phyloP scores from a whole-genome alignment of 106 monocot species.

The Platanthera guangdongensis region DNA sequence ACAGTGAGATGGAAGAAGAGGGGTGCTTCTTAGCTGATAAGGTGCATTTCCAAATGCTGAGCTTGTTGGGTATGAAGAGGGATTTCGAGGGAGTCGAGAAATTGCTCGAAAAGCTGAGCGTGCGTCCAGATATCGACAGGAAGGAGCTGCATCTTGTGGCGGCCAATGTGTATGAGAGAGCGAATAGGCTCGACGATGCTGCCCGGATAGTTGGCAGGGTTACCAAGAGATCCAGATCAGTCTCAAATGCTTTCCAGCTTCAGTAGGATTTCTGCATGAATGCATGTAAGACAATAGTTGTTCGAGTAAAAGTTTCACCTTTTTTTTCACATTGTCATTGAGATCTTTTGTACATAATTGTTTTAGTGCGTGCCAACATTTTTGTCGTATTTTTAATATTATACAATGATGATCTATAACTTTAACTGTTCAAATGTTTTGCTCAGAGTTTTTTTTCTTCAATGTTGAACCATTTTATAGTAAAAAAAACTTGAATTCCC shows the following conservation, averaged over 20 bases:
- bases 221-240: neutral
- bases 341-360: no score
- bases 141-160: slow-evolving; percentile 73
- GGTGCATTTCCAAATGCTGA: slow-evolving; percentile 96
- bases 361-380: no score
- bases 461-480: no score
- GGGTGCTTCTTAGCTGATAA: slow-evolving; percentile 64
- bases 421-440: no score
- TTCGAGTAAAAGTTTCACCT: no score
- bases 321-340: no score
- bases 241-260: neutral
- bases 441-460: no score
- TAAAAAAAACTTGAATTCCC: no score
- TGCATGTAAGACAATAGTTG: no score
- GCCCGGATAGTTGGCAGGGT: slow-evolving; percentile 40
- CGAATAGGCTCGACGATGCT: slow-evolving; percentile 77
- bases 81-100: slow-evolving; percentile 59
- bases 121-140: slow-evolving; percentile 57
- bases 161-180: slow-evolving; percentile 71
- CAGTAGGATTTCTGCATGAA: neutral
- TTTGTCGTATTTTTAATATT: no score
- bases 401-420: no score
- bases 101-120: slow-evolving; percentile 45
- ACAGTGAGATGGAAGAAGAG: slow-evolving; percentile 76
- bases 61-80: slow-evolving; percentile 54